Conservation (phyloP, 768 basidiomycete genomes). For the Rhizopogon vesiculosus region DNA sequence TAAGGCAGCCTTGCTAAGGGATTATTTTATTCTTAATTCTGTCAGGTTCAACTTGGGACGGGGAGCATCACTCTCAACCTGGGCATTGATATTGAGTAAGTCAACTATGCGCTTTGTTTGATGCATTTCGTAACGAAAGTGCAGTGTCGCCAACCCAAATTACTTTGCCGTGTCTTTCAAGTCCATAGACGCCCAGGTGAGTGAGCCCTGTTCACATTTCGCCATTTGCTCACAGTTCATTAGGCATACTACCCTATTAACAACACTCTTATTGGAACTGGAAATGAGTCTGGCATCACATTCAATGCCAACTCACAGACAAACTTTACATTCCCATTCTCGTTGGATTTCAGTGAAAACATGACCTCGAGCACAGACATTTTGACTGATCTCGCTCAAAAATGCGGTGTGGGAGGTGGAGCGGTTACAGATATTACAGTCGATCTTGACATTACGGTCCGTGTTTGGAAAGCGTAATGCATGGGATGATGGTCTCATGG, state of each 20-base stretch:
- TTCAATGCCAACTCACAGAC: conserved; percentile 52
- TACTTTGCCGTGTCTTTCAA: conserved; percentile 68
- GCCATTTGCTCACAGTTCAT: conserved; percentile 3
- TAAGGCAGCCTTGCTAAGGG: conserved; percentile 22
- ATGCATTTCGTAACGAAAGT: conserved; percentile 4
- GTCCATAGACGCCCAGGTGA: conserved; percentile 58
- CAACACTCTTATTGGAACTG: conserved; percentile 63
- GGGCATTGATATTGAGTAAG: conserved; percentile 64
- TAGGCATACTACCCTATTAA: conserved; percentile 77
- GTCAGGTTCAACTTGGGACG: conserved; percentile 31
- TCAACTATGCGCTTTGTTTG: conserved; percentile 2
- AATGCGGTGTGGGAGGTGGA: conserved; percentile 53
- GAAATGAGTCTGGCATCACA: conserved; percentile 39
- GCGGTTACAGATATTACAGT: conserved; percentile 48
- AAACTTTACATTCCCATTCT: conserved; percentile 74
- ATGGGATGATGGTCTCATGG: background rate
- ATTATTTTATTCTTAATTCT: background rate
- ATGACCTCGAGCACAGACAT: conserved; percentile 49
- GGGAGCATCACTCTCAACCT: conserved; percentile 55
- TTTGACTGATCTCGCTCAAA: conserved; percentile 55
- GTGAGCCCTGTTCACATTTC: conserved; percentile 4
- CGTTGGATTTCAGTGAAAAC: conserved; percentile 53
- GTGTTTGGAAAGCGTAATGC: conserved; percentile 15
- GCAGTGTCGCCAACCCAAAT: conserved; percentile 77
- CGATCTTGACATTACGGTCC: conserved; percentile 62